phyloP scores from a whole-genome alignment of 371 early-diverging fungal species.

The Nematocida displodere region DNA sequence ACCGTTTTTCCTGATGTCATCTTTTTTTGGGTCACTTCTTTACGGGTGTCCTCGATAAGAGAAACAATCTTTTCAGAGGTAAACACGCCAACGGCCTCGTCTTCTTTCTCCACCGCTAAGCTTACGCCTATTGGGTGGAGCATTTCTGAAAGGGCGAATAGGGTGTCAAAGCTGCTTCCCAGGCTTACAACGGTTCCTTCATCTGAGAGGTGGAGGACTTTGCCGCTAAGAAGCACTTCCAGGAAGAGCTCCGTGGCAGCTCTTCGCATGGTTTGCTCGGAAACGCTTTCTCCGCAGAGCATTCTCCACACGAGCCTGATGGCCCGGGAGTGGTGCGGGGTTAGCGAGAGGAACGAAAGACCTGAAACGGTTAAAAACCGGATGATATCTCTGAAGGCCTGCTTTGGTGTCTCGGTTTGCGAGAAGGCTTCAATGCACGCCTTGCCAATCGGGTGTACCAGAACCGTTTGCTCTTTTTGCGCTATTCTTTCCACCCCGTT shows the following conservation, averaged over 20 bases:
- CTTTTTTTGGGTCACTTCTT: constrained; percentile 5
- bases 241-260: background rate
- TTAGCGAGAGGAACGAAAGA: constrained; percentile 27
- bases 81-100: background rate
- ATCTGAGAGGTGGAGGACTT: background rate
- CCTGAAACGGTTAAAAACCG: background rate
- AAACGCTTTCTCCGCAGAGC: background rate
- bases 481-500: constrained; percentile 38
- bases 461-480: background rate
- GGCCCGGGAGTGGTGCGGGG: constrained; percentile 19
- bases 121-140: background rate
- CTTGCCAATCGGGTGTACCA: constrained; percentile 10
- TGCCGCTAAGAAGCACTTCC: background rate
- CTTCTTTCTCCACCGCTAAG: background rate
- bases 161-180: background rate
- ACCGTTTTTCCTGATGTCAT: background rate
- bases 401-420: background rate
- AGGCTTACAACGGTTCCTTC: background rate
- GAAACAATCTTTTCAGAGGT: background rate
- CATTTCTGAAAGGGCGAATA: background rate
- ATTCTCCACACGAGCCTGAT: constrained; percentile 9
- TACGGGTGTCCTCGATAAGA: constrained; percentile 1
- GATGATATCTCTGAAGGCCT: background rate
- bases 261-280: background rate
- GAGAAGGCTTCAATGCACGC: background rate